Base-by-base conservation (phyloP, 768 basidiomycete genomes). In the Megacollybia marginata region DNA sequence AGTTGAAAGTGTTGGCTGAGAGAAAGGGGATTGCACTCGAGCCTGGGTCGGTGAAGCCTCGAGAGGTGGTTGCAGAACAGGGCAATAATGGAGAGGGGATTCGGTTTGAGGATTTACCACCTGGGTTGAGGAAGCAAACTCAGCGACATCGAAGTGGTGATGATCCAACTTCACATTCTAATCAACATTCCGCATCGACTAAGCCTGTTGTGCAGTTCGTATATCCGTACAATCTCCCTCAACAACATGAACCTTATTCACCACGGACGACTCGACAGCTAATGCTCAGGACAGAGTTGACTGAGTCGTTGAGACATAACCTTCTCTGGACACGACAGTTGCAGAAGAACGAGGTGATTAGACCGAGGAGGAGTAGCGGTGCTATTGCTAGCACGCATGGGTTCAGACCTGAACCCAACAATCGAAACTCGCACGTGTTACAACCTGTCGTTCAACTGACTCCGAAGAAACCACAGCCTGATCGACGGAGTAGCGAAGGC, bases 211-310 rank as follows among this genome's bases (percentile, higher is more conserved):
- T 35, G 49, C 53, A 48, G 47, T 55, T 42, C 49, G 44, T 19
- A 20, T 76, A 74, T 61, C 83, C 87, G 6, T 88, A 89, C 66
- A 86, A 88, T 57, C 74, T 91, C 20, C 88, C 88, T 0, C 72
- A 76, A 3, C 57, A 69, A 36, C 53, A 65, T 1, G 64, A 69
- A 16, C 79, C 80, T 7, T 79, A 76, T 62, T 81, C 82, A 10
- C 83, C 83, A 2, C 73, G 80, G 40, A 83, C 84, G 36, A 83
- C 83, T 2, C 69, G 84, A 4, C 68, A 83, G 49, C 71, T 76
- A 58, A 86, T 85, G 81, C 72, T 85, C 44, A 69, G 78, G 34
- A 78, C 76, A n/a, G 83, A 85, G 60, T 62, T 85, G 52, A 80
- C 78, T 46, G 85, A 85, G 63, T 76, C 75, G 42, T 65, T 85